These are phyloP conservation scores for Xerophyta viscosa DNA, from an alignment of 106 monocot species.

Conservation along the genomic window DNA sequence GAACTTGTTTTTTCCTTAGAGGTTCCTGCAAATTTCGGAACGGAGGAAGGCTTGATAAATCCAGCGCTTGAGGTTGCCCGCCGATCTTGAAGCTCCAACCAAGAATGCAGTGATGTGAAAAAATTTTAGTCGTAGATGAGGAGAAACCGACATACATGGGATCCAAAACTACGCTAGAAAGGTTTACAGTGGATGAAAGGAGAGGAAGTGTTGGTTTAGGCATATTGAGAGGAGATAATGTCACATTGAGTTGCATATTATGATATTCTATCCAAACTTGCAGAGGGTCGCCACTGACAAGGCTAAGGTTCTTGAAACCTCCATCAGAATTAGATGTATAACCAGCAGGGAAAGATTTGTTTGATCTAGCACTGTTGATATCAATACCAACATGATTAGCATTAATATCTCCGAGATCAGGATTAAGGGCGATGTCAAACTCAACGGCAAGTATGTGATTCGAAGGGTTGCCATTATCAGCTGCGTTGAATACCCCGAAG, in stretches of 20 bases:
- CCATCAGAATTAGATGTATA: not conserved
- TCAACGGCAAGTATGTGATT: slow-evolving; percentile 7
- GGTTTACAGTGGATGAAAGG: not conserved
- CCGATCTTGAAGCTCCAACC: slow-evolving; percentile 10
- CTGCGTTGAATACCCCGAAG: slow-evolving; percentile 9
- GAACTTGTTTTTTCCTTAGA: not conserved
- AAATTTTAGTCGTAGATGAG: not conserved
- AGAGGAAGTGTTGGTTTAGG: not conserved
- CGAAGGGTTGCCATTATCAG: slow-evolving; percentile 1
- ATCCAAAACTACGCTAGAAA: slow-evolving; percentile 1
- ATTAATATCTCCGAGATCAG: slow-evolving; percentile 1
- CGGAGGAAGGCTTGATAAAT: not conserved
- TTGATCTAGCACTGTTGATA: not conserved
- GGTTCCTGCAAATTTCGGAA: not conserved
- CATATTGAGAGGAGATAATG: slow-evolving; percentile 4
- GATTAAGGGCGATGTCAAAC: slow-evolving; percentile 7
- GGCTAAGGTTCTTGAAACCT: slow-evolving; percentile 1
- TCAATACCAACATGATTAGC: slow-evolving; percentile 7
- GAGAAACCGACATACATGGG: slow-evolving; percentile 5
- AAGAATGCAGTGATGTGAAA: slow-evolving; percentile 6
- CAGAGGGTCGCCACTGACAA: slow-evolving; percentile 20
- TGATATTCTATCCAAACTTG: slow-evolving; percentile 12
- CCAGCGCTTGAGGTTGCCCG: slow-evolving; percentile 1
- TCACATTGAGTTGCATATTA: slow-evolving; percentile 6
- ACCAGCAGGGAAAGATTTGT: not conserved